phyloP scores from a whole-genome alignment of 2,329 filamentous ascomycete species.

The Xylariaceae sp. region DNA sequence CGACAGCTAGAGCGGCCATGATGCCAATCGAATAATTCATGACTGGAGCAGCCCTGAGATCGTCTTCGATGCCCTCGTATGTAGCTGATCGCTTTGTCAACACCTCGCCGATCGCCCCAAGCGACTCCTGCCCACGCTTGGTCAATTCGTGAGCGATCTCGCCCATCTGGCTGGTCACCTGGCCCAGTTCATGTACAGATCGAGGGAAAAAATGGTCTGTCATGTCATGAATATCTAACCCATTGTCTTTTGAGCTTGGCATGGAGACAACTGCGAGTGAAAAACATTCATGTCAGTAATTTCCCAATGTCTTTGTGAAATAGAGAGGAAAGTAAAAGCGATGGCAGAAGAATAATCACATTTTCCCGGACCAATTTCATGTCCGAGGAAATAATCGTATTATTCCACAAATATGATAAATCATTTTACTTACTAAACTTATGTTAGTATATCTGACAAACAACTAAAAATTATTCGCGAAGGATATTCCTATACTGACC shows the following conservation, averaged over 20 bases:
- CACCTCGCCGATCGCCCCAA: slow-evolving; percentile 34
- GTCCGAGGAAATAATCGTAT: no score
- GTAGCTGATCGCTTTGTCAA: slow-evolving; percentile 74
- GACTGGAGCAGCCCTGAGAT: slow-evolving; percentile 47
- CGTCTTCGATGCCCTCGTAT: slow-evolving; percentile 79
- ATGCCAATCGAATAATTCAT: slow-evolving; percentile 81
- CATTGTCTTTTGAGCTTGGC: slow-evolving; percentile 48
- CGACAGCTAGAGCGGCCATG: slow-evolving; percentile 71
- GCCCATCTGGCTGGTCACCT: slow-evolving; percentile 51
- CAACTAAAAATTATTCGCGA: no score
- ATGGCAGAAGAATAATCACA: no score
- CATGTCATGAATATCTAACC: slow-evolving; percentile 60
- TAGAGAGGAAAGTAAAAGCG: no score
- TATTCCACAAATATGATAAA: no score
- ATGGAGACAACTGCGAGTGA: slow-evolving; percentile 79
- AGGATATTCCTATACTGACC: no score
- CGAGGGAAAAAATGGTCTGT: slow-evolving; percentile 70
- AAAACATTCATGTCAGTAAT: no score
- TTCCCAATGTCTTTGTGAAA: no score
- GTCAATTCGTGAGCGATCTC: slow-evolving; percentile 50
- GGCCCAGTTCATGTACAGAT: slow-evolving; percentile 71
- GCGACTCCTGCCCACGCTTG: slow-evolving; percentile 40
- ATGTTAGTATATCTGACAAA: no score
- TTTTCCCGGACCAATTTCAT: no score
- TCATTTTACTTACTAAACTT: no score